Evolutionary conservation across 331 rosid genomes (phyloP).

Genomic region (Arachis monticola): DNA sequence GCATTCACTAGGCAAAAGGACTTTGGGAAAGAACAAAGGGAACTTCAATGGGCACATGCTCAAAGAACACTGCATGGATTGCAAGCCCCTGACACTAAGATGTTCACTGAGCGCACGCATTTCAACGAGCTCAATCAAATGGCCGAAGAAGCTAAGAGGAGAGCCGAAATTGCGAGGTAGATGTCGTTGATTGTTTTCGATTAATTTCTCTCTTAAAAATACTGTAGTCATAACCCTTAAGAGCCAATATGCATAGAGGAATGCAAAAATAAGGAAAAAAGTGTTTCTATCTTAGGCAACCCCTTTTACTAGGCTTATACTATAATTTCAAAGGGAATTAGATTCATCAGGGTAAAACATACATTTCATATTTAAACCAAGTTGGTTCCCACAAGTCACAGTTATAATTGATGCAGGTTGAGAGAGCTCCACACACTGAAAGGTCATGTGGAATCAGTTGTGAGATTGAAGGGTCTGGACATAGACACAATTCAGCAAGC

Average conservation of each 20-base stretch:
- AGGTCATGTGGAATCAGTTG: conserved; percentile 98
- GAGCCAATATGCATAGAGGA: too few relatives aligned
- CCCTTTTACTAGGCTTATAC: neutral
- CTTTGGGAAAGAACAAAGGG: conserved; percentile 97
- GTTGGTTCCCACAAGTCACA: conserved; percentile 3
- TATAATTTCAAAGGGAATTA: neutral
- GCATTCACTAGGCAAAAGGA: conserved; percentile 99
- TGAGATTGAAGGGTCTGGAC: conserved; percentile 96
- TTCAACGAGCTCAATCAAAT: conserved; percentile 87
- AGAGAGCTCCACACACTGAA: conserved; percentile 92
- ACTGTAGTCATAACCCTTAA: too few relatives aligned
- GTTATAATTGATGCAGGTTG: conserved; percentile 63
- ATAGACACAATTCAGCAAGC: conserved; percentile 98
- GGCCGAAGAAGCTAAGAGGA: conserved; percentile 98
- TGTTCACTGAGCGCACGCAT: conserved; percentile 82
- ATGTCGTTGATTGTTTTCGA: neutral
- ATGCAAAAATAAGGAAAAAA: too few relatives aligned
- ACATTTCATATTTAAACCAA: conserved; percentile 9
- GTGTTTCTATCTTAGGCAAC: too few relatives aligned
- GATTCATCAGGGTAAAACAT: neutral
- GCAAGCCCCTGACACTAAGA: conserved; percentile 84
- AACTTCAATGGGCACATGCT: conserved; percentile 99
- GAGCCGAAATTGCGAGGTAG: conserved; percentile 98
- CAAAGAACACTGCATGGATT: conserved; percentile 95
- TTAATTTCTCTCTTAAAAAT: neutral